These are phyloP conservation scores for Moelleriella libera DNA, from an alignment of 2,329 filamentous ascomycete genomes.

Conservation along the genomic window DNA sequence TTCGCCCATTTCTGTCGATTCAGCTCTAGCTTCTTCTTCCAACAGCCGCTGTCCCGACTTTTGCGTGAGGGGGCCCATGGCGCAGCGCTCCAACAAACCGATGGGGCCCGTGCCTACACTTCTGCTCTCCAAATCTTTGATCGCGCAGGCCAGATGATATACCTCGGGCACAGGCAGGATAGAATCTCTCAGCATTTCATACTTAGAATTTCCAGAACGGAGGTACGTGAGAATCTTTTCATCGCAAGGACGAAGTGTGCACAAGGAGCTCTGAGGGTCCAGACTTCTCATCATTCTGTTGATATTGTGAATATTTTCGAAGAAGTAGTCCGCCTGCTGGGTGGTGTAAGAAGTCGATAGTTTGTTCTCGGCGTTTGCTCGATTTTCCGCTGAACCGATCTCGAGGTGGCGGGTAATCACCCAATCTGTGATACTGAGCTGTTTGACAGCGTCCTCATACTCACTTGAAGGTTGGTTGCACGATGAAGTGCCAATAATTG, in stretches of 20 bases:
- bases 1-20: slow-evolving; percentile 9
- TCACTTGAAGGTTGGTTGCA: slow-evolving; percentile 32
- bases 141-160: slow-evolving; percentile 21
- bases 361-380: neutral
- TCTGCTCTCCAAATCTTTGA: slow-evolving; percentile 12
- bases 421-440: slow-evolving; percentile 26
- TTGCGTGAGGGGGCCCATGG: slow-evolving; percentile 18
- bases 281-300: slow-evolving; percentile 29
- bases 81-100: slow-evolving; percentile 16
- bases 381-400: slow-evolving; percentile 11
- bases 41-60: slow-evolving; percentile 15
- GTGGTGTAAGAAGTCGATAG: slow-evolving; percentile 7
- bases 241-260: slow-evolving; percentile 8
- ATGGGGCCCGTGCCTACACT: slow-evolving; percentile 8
- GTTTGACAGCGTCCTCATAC: slow-evolving; percentile 24
- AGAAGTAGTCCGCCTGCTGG: slow-evolving; percentile 23
- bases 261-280: slow-evolving; percentile 8
- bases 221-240: slow-evolving; percentile 13
- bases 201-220: slow-evolving; percentile 11
- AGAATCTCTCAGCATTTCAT: slow-evolving; percentile 17
- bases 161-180: slow-evolving; percentile 24
- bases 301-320: slow-evolving; percentile 32
- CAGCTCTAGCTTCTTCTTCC: slow-evolving; percentile 14
- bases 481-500: slow-evolving; percentile 68
- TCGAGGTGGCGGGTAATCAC: slow-evolving; percentile 22